Base-by-base conservation (phyloP, 495 filamentous ascomycete species). In the Poronia punctata region DNA sequence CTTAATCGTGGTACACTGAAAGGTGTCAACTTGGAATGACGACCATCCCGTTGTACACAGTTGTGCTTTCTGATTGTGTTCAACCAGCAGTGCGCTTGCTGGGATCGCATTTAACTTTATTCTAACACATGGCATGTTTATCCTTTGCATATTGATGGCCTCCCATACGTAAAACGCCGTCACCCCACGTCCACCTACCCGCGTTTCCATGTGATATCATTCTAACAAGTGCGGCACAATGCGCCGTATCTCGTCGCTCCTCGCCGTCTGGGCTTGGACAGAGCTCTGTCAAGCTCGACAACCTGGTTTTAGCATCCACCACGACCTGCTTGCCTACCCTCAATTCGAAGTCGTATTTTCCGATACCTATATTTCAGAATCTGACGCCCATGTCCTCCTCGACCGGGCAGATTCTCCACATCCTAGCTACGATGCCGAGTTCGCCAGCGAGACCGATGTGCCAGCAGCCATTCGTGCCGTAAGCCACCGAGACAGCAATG, bases 281-380 rank as follows among this genome's bases (percentile, higher is more conserved):
- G 59, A 52, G 57, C 57, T 68, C 19, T 59, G 55, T 40, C 40
- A 35, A 35, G 68, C 67, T 43, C 65, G 65, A 14, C 67, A 71
- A 38, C 66, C 57, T 6, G 53, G 64, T 27, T 73, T 73, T 45
- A 73, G 67, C 50, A 82, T 95, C 22, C 79, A 93, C 52, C 89
- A 97, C 56, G 92, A 98, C 60, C 59, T 98, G 7, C 71, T 95
- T 24, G 90, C 92, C 15, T 87, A 83, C 68, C 92, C 92, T 18
- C 92, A 96, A 83, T 97, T 83, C 54, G 83, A 94, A 59, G 74
- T 97, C 4, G 61, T 82, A 31, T 87, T 90, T 60, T 79, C 82
- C 7, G 78, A 88, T 14, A 68, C 76, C 14, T 85, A 79, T 52
- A 75, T 95, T 38, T 76, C 82, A 20, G 82, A 89, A 43, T 49